phyloP scores from a whole-genome alignment of 108 stramenopile genomes.

The Nitzschia inconspicua region DNA sequence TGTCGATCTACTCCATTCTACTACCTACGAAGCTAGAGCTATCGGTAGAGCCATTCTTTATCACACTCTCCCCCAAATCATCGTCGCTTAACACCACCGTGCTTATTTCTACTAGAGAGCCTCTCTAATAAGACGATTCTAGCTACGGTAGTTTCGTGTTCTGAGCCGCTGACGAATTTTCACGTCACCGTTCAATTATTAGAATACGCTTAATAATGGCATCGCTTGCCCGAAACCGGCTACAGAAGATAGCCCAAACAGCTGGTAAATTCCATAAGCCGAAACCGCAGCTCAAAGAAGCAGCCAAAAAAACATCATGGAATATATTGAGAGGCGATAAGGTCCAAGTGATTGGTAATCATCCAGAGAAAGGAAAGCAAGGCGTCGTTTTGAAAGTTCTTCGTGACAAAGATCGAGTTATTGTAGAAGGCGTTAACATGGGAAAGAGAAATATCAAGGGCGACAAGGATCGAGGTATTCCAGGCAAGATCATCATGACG shows the following conservation, averaged over 20 bases:
- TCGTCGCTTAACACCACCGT: too few relatives aligned
- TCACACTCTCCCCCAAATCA: too few relatives aligned
- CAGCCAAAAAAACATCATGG: conserved; percentile 49
- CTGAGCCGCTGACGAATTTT: too few relatives aligned
- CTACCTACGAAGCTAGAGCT: too few relatives aligned
- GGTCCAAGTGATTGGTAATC: conserved; percentile 88
- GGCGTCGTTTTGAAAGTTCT: conserved; percentile 78
- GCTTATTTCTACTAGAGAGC: too few relatives aligned
- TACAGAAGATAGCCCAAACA: conserved; percentile 18
- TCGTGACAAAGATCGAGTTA: conserved; percentile 80
- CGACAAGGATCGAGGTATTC: conserved; percentile 64
- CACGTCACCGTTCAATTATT: too few relatives aligned
- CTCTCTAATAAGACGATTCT: too few relatives aligned
- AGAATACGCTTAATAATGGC: conserved; percentile 7
- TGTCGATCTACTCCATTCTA: too few relatives aligned
- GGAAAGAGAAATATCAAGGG: conserved; percentile 65
- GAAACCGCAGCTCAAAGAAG: conserved; percentile 32
- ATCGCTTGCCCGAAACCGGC: conserved; percentile 16
- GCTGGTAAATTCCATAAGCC: conserved; percentile 30
- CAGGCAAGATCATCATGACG: conserved; percentile 41
- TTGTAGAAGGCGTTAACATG: conserved; percentile 91
- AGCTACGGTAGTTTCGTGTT: too few relatives aligned
- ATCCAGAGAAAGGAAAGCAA: conserved; percentile 85
- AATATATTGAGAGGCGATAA: conserved; percentile 92
- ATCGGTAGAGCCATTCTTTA: too few relatives aligned